Conservation (phyloP, 805 yeast genomes). For the Scheffersomyces ergatensis region DNA sequence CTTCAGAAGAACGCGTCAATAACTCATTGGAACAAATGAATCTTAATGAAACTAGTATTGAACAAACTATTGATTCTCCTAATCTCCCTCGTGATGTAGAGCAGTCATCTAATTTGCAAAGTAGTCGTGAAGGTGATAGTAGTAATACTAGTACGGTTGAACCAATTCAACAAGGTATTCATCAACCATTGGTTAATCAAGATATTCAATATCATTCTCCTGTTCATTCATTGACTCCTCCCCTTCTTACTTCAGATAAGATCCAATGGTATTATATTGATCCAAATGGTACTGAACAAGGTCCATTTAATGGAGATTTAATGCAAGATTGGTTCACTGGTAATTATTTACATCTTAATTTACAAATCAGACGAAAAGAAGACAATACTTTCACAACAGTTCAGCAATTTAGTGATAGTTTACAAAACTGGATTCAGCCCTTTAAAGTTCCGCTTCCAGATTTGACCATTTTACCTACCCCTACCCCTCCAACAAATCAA, state of each 20-base stretch:
- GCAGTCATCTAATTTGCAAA: background rate
- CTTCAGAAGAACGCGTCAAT: background rate
- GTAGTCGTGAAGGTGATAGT: background rate
- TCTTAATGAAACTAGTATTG: background rate
- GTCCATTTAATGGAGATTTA: conserved; percentile 70
- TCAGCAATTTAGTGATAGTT: conserved; percentile 47
- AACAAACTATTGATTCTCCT: background rate
- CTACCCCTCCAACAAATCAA: conserved; percentile 1
- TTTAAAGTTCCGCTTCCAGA: conserved; percentile 58
- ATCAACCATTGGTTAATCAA: conserved; percentile 17
- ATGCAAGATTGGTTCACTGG: conserved; percentile 79
- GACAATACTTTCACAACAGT: conserved; percentile 51
- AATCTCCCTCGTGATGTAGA: background rate
- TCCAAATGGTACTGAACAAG: conserved; percentile 67
- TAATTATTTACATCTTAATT: conserved; percentile 54
- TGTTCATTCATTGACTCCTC: conserved; percentile 6
- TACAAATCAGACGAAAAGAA: conserved; percentile 58
- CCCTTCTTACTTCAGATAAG: conserved; percentile 32
- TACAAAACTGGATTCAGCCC: conserved; percentile 55
- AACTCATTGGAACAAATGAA: background rate
- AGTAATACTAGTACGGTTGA: background rate
- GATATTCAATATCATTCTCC: background rate
- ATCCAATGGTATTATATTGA: conserved; percentile 75
- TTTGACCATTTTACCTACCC: conserved; percentile 5
- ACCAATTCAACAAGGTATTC: conserved; percentile 5